Conservation (phyloP, 2,329 filamentous ascomycete species). For the Didymella arachidicola region DNA sequence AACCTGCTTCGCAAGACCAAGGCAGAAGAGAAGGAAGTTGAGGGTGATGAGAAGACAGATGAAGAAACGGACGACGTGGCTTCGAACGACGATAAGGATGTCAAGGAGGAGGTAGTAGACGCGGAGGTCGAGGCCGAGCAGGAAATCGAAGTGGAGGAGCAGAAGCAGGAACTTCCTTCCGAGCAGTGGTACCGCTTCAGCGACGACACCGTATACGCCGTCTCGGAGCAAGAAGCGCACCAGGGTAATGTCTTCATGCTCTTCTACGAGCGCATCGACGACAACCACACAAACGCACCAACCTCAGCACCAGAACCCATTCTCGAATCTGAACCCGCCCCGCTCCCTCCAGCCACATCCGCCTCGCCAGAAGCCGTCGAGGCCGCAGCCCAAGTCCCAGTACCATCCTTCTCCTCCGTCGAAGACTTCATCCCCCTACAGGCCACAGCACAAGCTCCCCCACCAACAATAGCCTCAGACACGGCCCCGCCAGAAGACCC, state of each 20-base stretch:
- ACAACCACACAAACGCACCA: constrained; percentile 15
- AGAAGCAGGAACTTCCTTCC: constrained; percentile 21
- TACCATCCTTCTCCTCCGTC: constrained; percentile 30
- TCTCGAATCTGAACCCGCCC: constrained; percentile 23
- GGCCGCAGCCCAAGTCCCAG: constrained; percentile 27
- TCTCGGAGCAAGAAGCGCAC: constrained; percentile 74
- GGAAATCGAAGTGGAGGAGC: constrained; percentile 25
- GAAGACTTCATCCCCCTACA: constrained; percentile 20
- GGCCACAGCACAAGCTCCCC: constrained; percentile 9
- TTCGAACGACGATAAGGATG: not conserved
- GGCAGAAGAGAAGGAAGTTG: not conserved
- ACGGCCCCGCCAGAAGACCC: not conserved
- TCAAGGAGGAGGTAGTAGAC: not conserved
- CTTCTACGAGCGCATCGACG: constrained; percentile 76
- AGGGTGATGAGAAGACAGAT: constrained; percentile 8
- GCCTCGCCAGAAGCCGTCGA: constrained; percentile 1
- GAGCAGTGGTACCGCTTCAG: constrained; percentile 88
- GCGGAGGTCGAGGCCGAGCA: not conserved
- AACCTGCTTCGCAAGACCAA: constrained; percentile 9
- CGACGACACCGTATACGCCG: constrained; percentile 81
- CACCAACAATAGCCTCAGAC: not conserved
- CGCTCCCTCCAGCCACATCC: constrained; percentile 29
- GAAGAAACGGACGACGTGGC: constrained; percentile 1
- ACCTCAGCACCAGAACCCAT: not conserved
- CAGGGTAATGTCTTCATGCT: constrained; percentile 94